Evolutionary conservation across 148 eudicot genomes (phyloP).

Genomic region (Mesembryanthemum crystallinum): DNA sequence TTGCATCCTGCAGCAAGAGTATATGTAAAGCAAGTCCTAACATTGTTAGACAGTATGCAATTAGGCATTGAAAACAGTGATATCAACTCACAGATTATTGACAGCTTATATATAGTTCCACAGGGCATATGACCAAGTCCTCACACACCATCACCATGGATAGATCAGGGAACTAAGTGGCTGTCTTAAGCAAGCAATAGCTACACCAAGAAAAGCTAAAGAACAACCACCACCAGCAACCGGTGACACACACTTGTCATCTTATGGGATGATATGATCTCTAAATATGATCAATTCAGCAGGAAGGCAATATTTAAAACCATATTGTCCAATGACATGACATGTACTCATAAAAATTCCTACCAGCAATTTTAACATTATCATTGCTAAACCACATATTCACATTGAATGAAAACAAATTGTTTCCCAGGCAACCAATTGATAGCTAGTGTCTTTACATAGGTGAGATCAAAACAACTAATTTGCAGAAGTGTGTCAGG

Average conservation of each 20-base stretch:
- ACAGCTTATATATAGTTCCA: neutral
- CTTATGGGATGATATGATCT: too few relatives aligned
- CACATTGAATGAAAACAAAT: neutral
- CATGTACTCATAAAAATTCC: too few relatives aligned
- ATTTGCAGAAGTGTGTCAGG: neutral
- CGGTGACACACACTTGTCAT: too few relatives aligned
- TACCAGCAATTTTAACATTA: too few relatives aligned
- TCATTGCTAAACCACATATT: neutral
- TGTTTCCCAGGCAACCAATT: neutral
- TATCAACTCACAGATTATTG: neutral
- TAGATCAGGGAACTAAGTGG: neutral
- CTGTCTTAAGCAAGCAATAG: neutral
- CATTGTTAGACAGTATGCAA: neutral
- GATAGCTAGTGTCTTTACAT: neutral
- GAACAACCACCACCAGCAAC: too few relatives aligned
- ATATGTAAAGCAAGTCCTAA: neutral
- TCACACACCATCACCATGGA: neutral
- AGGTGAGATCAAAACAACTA: neutral
- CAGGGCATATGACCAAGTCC: neutral
- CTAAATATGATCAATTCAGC: too few relatives aligned
- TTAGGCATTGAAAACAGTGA: neutral
- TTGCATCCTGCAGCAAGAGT: conserved; percentile 63
- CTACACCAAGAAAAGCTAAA: neutral
- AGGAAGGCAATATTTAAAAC: too few relatives aligned
- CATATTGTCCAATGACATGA: too few relatives aligned